phyloP scores from a whole-genome alignment of 371 early-diverging fungal genomes.

The Conidiobolus incongruus region DNA sequence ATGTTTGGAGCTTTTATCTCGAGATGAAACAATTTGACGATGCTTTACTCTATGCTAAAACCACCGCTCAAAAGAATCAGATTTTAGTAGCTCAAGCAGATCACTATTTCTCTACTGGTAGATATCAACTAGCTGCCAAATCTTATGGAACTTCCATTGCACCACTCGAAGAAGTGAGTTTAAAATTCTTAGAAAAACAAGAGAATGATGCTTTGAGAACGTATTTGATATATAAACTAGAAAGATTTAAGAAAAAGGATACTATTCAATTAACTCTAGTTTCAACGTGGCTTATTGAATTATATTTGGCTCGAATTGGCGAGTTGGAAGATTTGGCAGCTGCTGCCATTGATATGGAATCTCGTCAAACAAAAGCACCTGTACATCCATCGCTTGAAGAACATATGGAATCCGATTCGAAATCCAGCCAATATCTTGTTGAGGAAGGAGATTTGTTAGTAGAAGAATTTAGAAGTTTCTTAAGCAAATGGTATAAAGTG shows the following conservation, averaged over 20 bases:
- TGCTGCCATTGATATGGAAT: constrained; percentile 17
- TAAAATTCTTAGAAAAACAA: constrained; percentile 53
- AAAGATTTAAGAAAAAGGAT: constrained; percentile 39
- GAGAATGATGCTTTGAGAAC: constrained; percentile 49
- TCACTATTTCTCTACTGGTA: constrained; percentile 46
- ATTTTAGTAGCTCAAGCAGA: constrained; percentile 70
- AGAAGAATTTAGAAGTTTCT: constrained; percentile 3
- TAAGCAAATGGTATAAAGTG: constrained; percentile 5
- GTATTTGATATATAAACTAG: constrained; percentile 43
- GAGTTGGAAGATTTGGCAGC: constrained; percentile 30
- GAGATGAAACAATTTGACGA: constrained; percentile 41
- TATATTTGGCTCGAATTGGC: constrained; percentile 54
- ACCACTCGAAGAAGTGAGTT: constrained; percentile 65
- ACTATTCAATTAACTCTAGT: constrained; percentile 56
- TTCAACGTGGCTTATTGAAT: constrained; percentile 72
- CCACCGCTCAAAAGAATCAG: constrained; percentile 40
- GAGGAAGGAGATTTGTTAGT: constrained; percentile 5
- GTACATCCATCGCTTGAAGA: too few species aligned
- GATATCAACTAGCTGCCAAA: constrained; percentile 52
- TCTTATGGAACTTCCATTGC: constrained; percentile 62
- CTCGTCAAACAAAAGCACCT: too few species aligned
- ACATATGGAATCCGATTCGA: not conserved
- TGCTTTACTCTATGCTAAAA: constrained; percentile 52
- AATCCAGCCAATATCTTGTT: not conserved
- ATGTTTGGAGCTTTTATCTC: constrained; percentile 78